Conservation (phyloP, 805 yeast genomes). For the Maudiozyma saulgeensis region DNA sequence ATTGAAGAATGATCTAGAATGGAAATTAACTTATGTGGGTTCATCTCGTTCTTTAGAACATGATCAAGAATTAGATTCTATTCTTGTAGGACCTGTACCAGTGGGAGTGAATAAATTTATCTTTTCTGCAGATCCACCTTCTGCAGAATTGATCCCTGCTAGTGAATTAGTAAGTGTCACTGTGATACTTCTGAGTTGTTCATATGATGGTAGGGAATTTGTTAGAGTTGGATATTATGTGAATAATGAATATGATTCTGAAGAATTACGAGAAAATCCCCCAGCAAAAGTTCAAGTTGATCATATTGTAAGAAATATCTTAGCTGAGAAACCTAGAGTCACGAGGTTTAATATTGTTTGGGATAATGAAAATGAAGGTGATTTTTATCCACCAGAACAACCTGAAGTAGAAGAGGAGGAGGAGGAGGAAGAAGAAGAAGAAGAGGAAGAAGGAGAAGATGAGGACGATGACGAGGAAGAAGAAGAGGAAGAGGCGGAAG, state of each 20-base stretch:
- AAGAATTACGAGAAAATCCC: conserved; percentile 86
- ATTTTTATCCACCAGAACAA: conserved; percentile 73
- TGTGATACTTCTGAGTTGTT: conserved; percentile 83
- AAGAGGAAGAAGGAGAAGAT: conserved; percentile 45
- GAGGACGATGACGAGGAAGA: conserved; percentile 38
- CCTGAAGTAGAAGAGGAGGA: conserved; percentile 54
- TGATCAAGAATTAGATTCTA: conserved; percentile 92
- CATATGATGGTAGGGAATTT: conserved; percentile 87
- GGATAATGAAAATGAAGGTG: conserved; percentile 68
- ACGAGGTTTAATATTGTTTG: conserved; percentile 94
- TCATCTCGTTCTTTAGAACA: conserved; percentile 89
- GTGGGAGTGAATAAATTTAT: conserved; percentile 92
- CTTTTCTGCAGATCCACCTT: conserved; percentile 92
- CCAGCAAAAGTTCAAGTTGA: conserved; percentile 90
- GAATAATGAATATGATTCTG: conserved; percentile 90
- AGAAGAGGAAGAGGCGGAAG: conserved; percentile 39
- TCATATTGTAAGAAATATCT: conserved; percentile 83
- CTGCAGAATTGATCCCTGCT: conserved; percentile 92
- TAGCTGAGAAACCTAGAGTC: conserved; percentile 96
- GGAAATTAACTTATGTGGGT: conserved; percentile 97
- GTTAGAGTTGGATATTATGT: conserved; percentile 97
- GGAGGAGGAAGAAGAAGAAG: conserved; percentile 57
- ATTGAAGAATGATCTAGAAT: conserved; percentile 73
- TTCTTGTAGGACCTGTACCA: conserved; percentile 97
- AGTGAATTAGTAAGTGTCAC: conserved; percentile 92